These are phyloP conservation scores for Alternaria sp. DNA, from an alignment of 2,329 filamentous ascomycete species.

Conservation along the genomic window DNA sequence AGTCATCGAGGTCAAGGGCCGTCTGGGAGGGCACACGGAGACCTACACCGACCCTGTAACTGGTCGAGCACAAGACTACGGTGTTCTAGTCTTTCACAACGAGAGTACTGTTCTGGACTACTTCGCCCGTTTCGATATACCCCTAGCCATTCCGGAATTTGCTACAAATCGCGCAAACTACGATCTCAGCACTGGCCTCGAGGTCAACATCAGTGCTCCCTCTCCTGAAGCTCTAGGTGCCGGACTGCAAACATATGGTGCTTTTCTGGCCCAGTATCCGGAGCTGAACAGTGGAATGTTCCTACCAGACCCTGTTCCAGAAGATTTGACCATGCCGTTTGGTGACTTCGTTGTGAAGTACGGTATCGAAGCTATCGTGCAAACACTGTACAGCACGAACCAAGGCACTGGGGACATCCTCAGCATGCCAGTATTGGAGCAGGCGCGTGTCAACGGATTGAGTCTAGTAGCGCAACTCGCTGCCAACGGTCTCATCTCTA, in stretches of 20 bases:
- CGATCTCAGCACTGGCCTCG: conserved; percentile 44
- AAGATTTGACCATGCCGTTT: conserved; percentile 59
- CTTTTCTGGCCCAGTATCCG: background rate
- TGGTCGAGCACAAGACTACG: conserved; percentile 43
- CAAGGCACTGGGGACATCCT: conserved; percentile 50
- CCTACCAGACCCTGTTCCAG: conserved; percentile 54
- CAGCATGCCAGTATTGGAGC: conserved; percentile 51
- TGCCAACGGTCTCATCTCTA: conserved; percentile 6
- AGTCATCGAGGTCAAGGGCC: conserved; percentile 51
- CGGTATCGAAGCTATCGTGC: conserved; percentile 50
- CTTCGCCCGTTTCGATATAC: conserved; percentile 27
- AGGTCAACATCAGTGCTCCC: conserved; percentile 6
- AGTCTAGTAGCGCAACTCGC: conserved; percentile 1
- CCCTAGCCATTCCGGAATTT: background rate
- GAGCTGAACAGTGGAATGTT: conserved; percentile 52
- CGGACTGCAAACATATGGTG: background rate
- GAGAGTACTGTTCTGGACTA: conserved; percentile 46
- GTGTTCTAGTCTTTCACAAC: conserved; percentile 51
- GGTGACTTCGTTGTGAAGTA: conserved; percentile 60
- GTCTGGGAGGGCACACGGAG: conserved; percentile 59
- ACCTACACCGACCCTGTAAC: conserved; percentile 55
- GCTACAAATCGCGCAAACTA: conserved; percentile 3
- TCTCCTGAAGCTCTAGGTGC: conserved; percentile 3
- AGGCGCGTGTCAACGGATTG: conserved; percentile 11
- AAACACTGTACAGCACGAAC: background rate